phyloP scores from a whole-genome alignment of 106 monocot genomes.

The Acorus gramineus region DNA sequence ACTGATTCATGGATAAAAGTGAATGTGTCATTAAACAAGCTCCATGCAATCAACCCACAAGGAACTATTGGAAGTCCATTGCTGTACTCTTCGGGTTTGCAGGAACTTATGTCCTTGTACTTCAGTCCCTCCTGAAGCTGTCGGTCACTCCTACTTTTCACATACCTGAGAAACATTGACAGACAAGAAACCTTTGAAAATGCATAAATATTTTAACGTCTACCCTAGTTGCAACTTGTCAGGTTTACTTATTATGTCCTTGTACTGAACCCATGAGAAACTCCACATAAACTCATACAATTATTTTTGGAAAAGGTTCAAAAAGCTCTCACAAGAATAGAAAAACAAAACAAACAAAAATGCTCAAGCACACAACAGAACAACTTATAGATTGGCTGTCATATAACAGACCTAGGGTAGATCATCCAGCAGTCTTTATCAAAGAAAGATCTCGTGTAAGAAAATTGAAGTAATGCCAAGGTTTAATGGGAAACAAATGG shows the following conservation, averaged over 20 bases:
- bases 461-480: too few relatives aligned
- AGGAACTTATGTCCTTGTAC: constrained; percentile 43
- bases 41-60: constrained; percentile 96
- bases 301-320: not conserved
- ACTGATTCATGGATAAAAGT: constrained; percentile 28
- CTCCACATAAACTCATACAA: not conserved
- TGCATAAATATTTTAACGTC: not conserved
- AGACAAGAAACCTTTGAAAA: not conserved
- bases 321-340: too few relatives aligned
- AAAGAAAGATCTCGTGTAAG: too few relatives aligned
- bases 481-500: too few relatives aligned
- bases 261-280: too few relatives aligned
- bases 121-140: constrained; percentile 58
- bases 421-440: too few relatives aligned
- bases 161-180: constrained; percentile 38
- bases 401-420: too few relatives aligned
- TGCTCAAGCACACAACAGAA: too few relatives aligned
- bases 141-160: constrained; percentile 80
- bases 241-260: too few relatives aligned
- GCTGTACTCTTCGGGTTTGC: constrained; percentile 41
- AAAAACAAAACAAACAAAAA: too few relatives aligned
- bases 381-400: too few relatives aligned
- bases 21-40: constrained; percentile 85
- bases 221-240: not conserved
- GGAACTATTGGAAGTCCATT: constrained; percentile 77